Conservation (phyloP, 441 rosid genomes). For the Kokia cookei region DNA sequence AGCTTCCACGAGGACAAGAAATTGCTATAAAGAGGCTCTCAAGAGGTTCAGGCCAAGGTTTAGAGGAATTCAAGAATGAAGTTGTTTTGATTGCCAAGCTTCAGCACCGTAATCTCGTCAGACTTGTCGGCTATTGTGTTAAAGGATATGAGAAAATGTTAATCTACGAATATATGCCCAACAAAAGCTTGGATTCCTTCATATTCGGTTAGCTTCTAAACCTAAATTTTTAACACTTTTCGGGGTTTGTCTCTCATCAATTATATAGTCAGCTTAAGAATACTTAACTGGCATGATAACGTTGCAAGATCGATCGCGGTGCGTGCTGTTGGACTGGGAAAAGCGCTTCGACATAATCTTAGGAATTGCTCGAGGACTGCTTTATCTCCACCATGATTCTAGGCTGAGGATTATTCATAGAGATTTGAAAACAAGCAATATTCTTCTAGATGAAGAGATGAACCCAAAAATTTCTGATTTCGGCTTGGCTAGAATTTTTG, state of each 20-base stretch:
- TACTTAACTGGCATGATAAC: neutral
- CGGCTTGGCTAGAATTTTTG: conserved; percentile 27
- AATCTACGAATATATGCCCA: conserved; percentile 29
- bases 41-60: conserved; percentile 7
- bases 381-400: conserved; percentile 27
- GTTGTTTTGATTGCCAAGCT: conserved; percentile 11
- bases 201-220: conserved; percentile 23
- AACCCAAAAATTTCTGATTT: conserved; percentile 27
- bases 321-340: conserved; percentile 17
- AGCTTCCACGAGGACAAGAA: conserved; percentile 3
- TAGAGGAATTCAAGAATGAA: conserved; percentile 13
- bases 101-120: conserved; percentile 30
- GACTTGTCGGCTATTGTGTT: conserved; percentile 26
- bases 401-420: conserved; percentile 25
- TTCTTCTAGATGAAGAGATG: conserved; percentile 12
- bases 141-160: conserved; percentile 26
- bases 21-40: conserved; percentile 12
- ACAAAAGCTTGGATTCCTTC: conserved; percentile 29
- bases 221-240: neutral
- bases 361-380: conserved; percentile 27
- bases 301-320: conserved; percentile 18
- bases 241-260: neutral
- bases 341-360: conserved; percentile 18
- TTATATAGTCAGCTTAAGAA: neutral
- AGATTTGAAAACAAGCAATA: conserved; percentile 26